These are phyloP conservation scores for Trichaptum fuscoviolaceum DNA, from an alignment of 768 basidiomycete species.

Conservation along the genomic window DNA sequence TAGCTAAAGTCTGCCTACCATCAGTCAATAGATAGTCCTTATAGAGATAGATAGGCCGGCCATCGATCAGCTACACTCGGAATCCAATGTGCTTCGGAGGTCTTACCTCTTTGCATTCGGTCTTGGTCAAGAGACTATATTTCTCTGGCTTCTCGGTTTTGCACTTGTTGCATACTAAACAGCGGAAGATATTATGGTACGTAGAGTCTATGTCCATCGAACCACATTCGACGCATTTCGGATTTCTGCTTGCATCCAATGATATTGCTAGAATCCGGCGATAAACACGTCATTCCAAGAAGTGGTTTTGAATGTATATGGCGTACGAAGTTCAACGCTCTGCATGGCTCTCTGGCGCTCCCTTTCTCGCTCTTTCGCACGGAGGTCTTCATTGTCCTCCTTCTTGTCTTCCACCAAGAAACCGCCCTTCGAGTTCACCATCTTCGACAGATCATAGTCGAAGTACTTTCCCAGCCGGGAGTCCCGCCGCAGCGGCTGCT, in stretches of 20 bases:
- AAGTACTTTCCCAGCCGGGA: slow-evolving; percentile 86
- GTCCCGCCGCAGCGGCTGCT: slow-evolving; percentile 52
- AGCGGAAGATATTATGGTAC: slow-evolving; percentile 76
- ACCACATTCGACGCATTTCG: slow-evolving; percentile 81
- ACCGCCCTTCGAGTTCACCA: slow-evolving; percentile 95
- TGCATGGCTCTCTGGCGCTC: slow-evolving; percentile 75
- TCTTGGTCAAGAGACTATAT: slow-evolving; percentile 94
- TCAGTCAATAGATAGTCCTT: slow-evolving; percentile 96
- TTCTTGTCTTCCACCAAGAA: slow-evolving; percentile 89
- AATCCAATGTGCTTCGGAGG: background rate
- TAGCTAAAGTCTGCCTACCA: slow-evolving; percentile 41
- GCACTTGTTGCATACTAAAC: slow-evolving; percentile 83
- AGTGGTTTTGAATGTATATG: slow-evolving; percentile 5
- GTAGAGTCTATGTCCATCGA: slow-evolving; percentile 86
- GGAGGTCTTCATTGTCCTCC: slow-evolving; percentile 69
- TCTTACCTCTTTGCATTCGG: slow-evolving; percentile 91
- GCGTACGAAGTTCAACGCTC: slow-evolving; percentile 69
- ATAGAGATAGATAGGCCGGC: background rate
- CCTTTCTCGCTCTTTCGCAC: slow-evolving; percentile 73
- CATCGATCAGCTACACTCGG: background rate
- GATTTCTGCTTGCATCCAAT: slow-evolving; percentile 68
- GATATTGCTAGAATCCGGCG: slow-evolving; percentile 56
- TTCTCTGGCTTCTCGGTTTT: slow-evolving; percentile 88
- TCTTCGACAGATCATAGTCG: slow-evolving; percentile 95
- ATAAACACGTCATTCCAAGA: slow-evolving; percentile 2